phyloP scores from a whole-genome alignment of 2,329 filamentous ascomycete genomes.

The Gliomastix tumulicola region DNA sequence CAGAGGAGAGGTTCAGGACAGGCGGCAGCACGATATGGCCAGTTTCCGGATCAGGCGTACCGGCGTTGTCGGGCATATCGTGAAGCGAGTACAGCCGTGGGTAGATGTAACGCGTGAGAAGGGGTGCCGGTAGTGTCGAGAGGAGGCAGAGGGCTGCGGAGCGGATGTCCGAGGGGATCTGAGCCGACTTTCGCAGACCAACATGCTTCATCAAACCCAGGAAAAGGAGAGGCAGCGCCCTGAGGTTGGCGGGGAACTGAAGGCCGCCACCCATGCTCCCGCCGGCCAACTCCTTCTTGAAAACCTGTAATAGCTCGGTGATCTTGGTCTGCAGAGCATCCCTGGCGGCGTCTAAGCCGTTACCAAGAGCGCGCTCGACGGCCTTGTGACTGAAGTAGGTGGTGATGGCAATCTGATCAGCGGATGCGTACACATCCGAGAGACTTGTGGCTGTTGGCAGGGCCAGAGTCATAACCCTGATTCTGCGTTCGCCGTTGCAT shows the following conservation, averaged over 20 bases:
- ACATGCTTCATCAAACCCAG: constrained; percentile 94
- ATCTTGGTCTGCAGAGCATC: constrained; percentile 89
- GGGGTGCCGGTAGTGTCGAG: constrained; percentile 85
- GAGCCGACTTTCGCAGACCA: constrained; percentile 83
- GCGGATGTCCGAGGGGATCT: constrained; percentile 89
- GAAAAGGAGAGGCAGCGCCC: constrained; percentile 84
- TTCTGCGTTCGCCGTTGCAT: constrained; percentile 92
- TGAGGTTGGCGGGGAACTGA: constrained; percentile 89
- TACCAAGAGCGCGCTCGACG: constrained; percentile 80
- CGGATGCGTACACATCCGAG: constrained; percentile 87
- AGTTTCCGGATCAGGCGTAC: constrained; percentile 75
- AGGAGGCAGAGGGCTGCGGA: constrained; percentile 88
- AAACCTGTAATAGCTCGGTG: constrained; percentile 87
- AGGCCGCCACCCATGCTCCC: constrained; percentile 93
- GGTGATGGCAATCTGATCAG: constrained; percentile 88
- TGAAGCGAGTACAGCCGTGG: constrained; percentile 79
- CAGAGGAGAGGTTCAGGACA: constrained; percentile 78
- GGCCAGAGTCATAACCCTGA: constrained; percentile 87
- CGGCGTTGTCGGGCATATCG: constrained; percentile 93
- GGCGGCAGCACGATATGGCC: constrained; percentile 86
- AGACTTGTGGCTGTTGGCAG: constrained; percentile 88
- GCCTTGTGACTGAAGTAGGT: constrained; percentile 97
- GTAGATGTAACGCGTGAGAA: constrained; percentile 91
- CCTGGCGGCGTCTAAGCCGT: constrained; percentile 80
- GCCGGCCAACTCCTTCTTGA: constrained; percentile 92